Evolutionary conservation across 345 rosid species (phyloP).

Genomic region (Mangifera indica): DNA sequence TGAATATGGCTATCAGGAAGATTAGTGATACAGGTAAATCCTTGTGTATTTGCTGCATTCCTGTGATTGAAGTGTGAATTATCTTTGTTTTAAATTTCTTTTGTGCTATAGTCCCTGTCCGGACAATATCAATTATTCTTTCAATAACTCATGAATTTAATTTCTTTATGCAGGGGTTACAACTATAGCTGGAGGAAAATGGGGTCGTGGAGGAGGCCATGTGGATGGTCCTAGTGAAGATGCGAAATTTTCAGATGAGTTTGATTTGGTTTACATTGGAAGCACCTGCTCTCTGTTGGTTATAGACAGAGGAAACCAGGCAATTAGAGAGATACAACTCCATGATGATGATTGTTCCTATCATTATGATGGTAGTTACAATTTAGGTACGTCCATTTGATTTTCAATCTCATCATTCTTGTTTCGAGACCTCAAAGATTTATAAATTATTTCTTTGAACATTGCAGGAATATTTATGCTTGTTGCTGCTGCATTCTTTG

Average conservation of each 20-base stretch:
- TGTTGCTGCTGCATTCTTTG: conserved; percentile 70
- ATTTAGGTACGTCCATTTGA: conserved; percentile 51
- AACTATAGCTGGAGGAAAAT: conserved; percentile 86
- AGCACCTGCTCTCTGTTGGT: conserved; percentile 84
- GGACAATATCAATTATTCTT: neutral
- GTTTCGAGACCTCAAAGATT: neutral
- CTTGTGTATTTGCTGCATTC: neutral
- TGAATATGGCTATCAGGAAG: conserved; percentile 93
- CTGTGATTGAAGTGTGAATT: neutral
- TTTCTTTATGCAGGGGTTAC: conserved; percentile 60
- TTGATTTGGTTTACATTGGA: conserved; percentile 69
- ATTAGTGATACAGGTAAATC: conserved; percentile 76
- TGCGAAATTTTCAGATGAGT: conserved; percentile 82
- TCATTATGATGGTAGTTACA: conserved; percentile 53
- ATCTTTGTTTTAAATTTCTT: neutral
- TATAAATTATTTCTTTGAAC: conserved; percentile 11
- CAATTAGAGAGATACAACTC: conserved; percentile 86
- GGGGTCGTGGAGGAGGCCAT: conserved; percentile 64
- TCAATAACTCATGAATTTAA: neutral
- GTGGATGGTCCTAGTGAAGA: conserved; percentile 80
- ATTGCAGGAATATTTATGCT: conserved; percentile 73
- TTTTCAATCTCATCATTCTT: neutral
- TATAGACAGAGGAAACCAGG: conserved; percentile 83
- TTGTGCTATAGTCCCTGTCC: neutral
- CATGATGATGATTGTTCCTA: conserved; percentile 66